Percentiles rank a stretch among this genome's conserved stretches.
Conservation (phyloP, 2,329 filamentous ascomycete genomes). For the Colletotrichum sp. region DNA sequence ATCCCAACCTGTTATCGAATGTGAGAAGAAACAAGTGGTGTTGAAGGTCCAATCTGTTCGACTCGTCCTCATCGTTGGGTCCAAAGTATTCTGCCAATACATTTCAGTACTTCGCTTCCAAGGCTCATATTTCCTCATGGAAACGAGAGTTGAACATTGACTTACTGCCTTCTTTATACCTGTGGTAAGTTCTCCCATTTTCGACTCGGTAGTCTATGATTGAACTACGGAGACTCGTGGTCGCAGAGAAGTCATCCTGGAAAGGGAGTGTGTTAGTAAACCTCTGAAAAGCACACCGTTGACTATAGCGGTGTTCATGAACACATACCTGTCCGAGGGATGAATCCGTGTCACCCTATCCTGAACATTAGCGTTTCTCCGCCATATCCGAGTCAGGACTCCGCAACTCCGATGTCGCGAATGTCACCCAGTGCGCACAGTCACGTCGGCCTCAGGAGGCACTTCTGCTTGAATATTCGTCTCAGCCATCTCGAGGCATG, state of each 20-base stretch:
- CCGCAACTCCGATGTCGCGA: background rate
- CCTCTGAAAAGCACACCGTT: background rate
- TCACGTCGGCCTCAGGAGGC: background rate
- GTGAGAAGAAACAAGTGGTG: conserved; percentile 39
- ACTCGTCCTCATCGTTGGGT: conserved; percentile 27
- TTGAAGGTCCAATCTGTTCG: conserved; percentile 38
- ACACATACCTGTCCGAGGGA: background rate
- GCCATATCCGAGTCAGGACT: background rate
- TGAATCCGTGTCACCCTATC: background rate
- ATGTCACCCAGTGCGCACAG: background rate
- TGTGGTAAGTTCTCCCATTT: conserved; percentile 41
- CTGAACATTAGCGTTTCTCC: background rate
- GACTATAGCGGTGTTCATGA: too few relatives aligned
- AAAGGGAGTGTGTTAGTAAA: background rate
- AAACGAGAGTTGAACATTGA: background rate
- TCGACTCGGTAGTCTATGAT: conserved; percentile 40
- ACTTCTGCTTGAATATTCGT: background rate
- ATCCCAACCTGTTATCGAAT: conserved; percentile 32
- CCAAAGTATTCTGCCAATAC: background rate
- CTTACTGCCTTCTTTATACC: conserved; percentile 22
- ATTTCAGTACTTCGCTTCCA: background rate
- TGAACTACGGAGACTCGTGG: conserved; percentile 32
- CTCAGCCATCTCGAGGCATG: background rate
- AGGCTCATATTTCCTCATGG: accelerated
- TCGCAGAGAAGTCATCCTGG: background rate